Conservation (phyloP, 129 eudicot genomes). For the Kitagawia praeruptora region DNA sequence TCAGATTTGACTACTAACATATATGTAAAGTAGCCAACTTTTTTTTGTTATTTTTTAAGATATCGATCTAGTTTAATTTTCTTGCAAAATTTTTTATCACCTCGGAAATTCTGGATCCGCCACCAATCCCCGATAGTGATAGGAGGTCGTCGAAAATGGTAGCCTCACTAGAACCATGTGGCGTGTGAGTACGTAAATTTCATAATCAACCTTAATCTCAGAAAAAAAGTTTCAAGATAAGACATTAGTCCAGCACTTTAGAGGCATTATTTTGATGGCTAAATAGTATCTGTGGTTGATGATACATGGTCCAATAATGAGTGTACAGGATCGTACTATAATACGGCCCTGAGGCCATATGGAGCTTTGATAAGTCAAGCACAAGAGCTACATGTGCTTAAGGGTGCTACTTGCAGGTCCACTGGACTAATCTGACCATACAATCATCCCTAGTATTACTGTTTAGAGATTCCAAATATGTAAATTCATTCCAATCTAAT, state of each 20-base stretch:
- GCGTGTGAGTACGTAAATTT: background rate
- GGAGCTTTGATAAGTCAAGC: slow-evolving; percentile 3
- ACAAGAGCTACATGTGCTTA: slow-evolving; percentile 13
- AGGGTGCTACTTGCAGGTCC: slow-evolving; percentile 1
- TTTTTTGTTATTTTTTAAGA: no score
- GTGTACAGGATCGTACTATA: slow-evolving; percentile 1
- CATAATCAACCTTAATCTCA: background rate
- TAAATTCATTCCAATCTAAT: background rate
- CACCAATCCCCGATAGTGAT: background rate
- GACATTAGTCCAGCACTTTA: background rate
- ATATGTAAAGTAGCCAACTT: no score
- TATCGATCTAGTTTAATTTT: no score
- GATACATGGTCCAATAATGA: background rate
- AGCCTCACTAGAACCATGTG: background rate
- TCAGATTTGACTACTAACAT: no score
- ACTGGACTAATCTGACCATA: slow-evolving; percentile 1
- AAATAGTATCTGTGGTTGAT: slow-evolving; percentile 7
- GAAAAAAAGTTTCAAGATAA: background rate
- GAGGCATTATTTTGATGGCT: slow-evolving; percentile 5
- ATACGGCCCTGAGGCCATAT: slow-evolving; percentile 1
- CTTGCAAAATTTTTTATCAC: no score
- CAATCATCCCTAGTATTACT: background rate
- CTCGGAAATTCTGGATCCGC: no score
- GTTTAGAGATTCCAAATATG: background rate
- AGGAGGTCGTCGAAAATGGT: background rate